phyloP scores from a whole-genome alignment of 495 filamentous ascomycete species.

The Parathielavia hyrcaniae region DNA sequence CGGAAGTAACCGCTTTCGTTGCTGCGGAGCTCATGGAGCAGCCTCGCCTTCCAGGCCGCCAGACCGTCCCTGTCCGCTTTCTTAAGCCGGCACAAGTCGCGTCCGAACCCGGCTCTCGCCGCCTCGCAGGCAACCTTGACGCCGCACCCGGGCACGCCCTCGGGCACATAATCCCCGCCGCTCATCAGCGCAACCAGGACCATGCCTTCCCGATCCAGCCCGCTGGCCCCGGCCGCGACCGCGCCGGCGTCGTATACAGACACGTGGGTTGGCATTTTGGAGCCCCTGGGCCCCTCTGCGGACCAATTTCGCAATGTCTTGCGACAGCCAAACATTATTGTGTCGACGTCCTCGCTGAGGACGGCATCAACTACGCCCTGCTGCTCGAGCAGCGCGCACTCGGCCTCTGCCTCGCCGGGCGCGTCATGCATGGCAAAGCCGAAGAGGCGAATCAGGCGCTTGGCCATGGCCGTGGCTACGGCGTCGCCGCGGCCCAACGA shows the following conservation, averaged over 20 bases:
- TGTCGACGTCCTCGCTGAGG: constrained; percentile 94
- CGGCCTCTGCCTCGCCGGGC: constrained; percentile 93
- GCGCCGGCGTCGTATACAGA: constrained; percentile 59
- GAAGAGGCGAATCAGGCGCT: constrained; percentile 76
- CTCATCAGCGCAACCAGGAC: constrained; percentile 91
- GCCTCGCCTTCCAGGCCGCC: constrained; percentile 63
- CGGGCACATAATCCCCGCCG: constrained; percentile 90
- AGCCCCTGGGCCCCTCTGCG: constrained; percentile 55
- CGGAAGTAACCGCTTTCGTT: constrained; percentile 82
- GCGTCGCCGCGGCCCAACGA: constrained; percentile 44
- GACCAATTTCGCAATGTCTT: constrained; percentile 78
- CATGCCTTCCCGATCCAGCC: constrained; percentile 81
- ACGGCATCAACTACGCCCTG: constrained; percentile 89
- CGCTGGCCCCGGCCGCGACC: constrained; percentile 46
- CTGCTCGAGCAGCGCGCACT: constrained; percentile 82
- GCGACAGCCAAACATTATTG: constrained; percentile 91
- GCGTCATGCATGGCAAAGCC: constrained; percentile 80
- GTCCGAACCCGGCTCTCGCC: constrained; percentile 80
- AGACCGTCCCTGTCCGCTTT: constrained; percentile 49
- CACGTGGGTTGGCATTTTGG: constrained; percentile 76
- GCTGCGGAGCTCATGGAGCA: constrained; percentile 68
- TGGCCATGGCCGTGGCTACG: constrained; percentile 56
- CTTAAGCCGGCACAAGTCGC: constrained; percentile 59
- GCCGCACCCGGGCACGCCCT: constrained; percentile 81
- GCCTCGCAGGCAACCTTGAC: constrained; percentile 84